phyloP scores from a whole-genome alignment of 352 stramenopile species.

The Phytophthora ramorum region DNA sequence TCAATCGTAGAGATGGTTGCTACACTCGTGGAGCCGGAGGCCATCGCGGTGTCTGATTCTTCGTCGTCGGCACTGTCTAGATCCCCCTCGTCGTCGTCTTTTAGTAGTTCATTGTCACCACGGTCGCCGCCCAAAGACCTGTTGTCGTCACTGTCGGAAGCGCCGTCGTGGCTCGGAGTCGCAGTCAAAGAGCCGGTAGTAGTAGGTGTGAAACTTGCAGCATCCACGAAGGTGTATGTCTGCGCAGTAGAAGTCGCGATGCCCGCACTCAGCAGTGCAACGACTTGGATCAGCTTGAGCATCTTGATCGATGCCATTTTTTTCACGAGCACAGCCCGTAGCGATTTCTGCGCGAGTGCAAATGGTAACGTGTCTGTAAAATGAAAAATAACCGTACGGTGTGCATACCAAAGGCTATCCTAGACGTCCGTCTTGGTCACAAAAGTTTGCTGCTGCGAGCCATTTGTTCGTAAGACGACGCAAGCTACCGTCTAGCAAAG shows the following conservation, averaged over 20 bases:
- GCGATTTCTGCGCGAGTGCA: neutral
- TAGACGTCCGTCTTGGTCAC: neutral
- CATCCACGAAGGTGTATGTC: slow-evolving; percentile 13
- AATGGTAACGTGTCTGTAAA: neutral
- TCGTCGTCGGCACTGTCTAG: neutral
- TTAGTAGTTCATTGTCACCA: neutral
- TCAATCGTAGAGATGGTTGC: slow-evolving; percentile 16
- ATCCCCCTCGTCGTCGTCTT: slow-evolving; percentile 2
- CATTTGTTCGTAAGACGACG: slow-evolving; percentile 11
- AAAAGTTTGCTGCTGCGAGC: slow-evolving; percentile 3
- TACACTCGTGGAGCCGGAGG: neutral
- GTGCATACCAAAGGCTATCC: neutral
- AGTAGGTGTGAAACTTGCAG: neutral
- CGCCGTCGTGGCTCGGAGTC: neutral
- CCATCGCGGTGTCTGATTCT: neutral
- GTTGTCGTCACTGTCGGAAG: slow-evolving; percentile 10
- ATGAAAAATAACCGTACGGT: slow-evolving; percentile 5
- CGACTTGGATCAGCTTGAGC: slow-evolving; percentile 7
- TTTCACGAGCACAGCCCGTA: no score
- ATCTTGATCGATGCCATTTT: neutral
- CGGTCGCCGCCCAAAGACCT: neutral
- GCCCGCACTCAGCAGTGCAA: slow-evolving; percentile 3
- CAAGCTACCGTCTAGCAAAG: slow-evolving; percentile 8
- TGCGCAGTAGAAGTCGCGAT: slow-evolving; percentile 9
- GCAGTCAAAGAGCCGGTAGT: neutral